A percentile compares a stretch with the other conserved stretches of the same genome.
Conservation (phyloP, 352 stramenopile species). For the Phytophthora agathidicida region DNA sequence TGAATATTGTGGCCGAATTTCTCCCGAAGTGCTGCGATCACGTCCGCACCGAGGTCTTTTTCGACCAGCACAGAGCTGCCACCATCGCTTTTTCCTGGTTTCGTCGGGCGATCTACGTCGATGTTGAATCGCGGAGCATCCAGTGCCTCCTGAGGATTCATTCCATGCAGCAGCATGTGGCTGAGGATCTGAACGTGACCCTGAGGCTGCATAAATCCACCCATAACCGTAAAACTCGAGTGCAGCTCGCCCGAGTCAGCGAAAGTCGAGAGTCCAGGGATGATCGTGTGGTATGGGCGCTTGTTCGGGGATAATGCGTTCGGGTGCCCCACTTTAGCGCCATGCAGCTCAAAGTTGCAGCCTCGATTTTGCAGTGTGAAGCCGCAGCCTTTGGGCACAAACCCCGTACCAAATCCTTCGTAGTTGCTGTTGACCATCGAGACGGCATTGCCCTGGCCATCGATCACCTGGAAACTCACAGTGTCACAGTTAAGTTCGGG, state of each 20-base stretch:
- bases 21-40: constrained; percentile 71
- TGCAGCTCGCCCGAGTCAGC: constrained; percentile 88
- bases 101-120: constrained; percentile 55
- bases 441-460: constrained; percentile 94
- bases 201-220: constrained; percentile 97
- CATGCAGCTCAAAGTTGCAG: constrained; percentile 92
- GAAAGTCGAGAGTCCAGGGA: constrained; percentile 94
- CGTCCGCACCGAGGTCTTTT: constrained; percentile 65
- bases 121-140: constrained; percentile 96
- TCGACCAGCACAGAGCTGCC: constrained; percentile 88
- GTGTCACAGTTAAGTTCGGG: constrained; percentile 87
- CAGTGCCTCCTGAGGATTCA: constrained; percentile 92
- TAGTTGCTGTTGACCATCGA: constrained; percentile 99
- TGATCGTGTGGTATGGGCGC: constrained; percentile 98
- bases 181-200: constrained; percentile 95
- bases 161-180: constrained; percentile 82
- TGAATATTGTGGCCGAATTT: constrained; percentile 78
- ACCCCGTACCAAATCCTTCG: constrained; percentile 95
- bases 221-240: constrained; percentile 92
- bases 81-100: constrained; percentile 47
- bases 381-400: constrained; percentile 92
- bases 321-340: constrained; percentile 73
- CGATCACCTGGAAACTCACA: constrained; percentile 97
- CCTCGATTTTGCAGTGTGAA: constrained; percentile 98
- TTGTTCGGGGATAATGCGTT: constrained; percentile 94